Base-by-base conservation (phyloP, 2,329 filamentous ascomycete species). In the Sphaerostilbella broomeana region DNA sequence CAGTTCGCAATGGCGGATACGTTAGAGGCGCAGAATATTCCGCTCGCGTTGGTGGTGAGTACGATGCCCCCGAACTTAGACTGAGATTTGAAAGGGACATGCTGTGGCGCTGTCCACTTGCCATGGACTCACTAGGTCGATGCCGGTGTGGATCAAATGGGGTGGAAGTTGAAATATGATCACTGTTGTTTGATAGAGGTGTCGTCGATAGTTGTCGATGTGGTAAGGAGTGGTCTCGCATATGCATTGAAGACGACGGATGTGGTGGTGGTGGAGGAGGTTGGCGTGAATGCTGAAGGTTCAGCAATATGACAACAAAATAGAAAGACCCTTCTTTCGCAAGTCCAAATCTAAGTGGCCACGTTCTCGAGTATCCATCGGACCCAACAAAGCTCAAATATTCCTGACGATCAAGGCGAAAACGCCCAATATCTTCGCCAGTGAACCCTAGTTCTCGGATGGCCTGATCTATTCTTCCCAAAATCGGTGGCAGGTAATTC, bases 401-500 rank as follows among this genome's bases (percentile, higher is more conserved):
- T 31, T 81, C 75, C 19, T 69, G 67, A 32, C 69, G 69, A 31
- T 75, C 70, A 9, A 77, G 59, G 16, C 67, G 58, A 40, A 74
- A 72, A 30, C 69, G 68, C 12, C 65, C 63, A 19, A 79, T 50
- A 22, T 77, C 74, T 31, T 78, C 75, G 0, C 63, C 47, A 9
- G 60, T 62, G 48, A 81, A 77, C 1, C 72, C 69, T 11, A 80
- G 63, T 2, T 64, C 61, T 40, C 74, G 69, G 21, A 80, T 71
- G 12, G 77, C 67, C 18, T 70, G 64, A 17, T 75, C 70, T 35
- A 75, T 70, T 42, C 69, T 70, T 25, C 65, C 68, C 44, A 76
- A 69, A n/a, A 81, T 81, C 2, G 78, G 78, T 4, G 78, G 77
- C 15, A 81, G 63, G 52, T 81, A 81, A 31, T 75, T 77, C 13